Conservation (phyloP, 176 grass and related monocot genomes). For the Tillandsia fasciculata region DNA sequence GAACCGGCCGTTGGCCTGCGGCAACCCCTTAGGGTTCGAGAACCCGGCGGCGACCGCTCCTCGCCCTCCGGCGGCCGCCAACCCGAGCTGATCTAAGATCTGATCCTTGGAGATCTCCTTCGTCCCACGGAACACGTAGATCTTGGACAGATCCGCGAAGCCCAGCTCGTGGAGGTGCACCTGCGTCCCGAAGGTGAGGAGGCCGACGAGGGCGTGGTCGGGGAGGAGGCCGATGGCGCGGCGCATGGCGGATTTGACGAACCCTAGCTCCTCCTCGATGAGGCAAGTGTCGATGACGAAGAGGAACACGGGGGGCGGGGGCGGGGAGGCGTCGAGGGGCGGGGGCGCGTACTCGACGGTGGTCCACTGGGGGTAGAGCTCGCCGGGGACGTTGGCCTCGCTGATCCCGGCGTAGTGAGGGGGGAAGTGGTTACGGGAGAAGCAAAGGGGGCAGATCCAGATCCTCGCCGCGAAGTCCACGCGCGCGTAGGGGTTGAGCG, state of each 20-base stretch:
- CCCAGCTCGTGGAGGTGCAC: constrained; percentile 92
- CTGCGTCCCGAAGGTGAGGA: constrained; percentile 92
- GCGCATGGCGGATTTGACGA: constrained; percentile 69
- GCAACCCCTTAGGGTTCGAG: constrained; percentile 32
- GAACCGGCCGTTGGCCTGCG: constrained; percentile 55
- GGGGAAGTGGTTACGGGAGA: constrained; percentile 89
- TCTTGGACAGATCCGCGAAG: constrained; percentile 87
- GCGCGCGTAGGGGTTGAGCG: constrained; percentile 83
- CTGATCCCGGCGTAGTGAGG: constrained; percentile 81
- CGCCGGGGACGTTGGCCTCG: constrained; percentile 70
- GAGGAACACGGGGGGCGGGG: constrained; percentile 68
- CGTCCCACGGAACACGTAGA: constrained; percentile 88
- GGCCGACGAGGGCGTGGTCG: constrained; percentile 76
- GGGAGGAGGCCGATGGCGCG: constrained; percentile 71
- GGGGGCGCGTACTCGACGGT: constrained; percentile 67
- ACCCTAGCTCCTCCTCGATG: constrained; percentile 95
- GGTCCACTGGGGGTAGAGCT: constrained; percentile 78
- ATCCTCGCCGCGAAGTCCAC: constrained; percentile 95
- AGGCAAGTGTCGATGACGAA: constrained; percentile 94
- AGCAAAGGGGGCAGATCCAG: constrained; percentile 99
- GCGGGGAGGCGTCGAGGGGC: constrained; percentile 23
- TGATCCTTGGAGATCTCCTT: constrained; percentile 96
- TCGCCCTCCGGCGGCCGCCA: constrained; percentile 33
- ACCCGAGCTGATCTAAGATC: constrained; percentile 90
- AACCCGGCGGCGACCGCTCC: constrained; percentile 21